Evolutionary conservation across 2,329 filamentous ascomycete species (phyloP), one percentile per base, ranked within the genome.

Genomic region (Stachybotrys chartarum): DNA sequence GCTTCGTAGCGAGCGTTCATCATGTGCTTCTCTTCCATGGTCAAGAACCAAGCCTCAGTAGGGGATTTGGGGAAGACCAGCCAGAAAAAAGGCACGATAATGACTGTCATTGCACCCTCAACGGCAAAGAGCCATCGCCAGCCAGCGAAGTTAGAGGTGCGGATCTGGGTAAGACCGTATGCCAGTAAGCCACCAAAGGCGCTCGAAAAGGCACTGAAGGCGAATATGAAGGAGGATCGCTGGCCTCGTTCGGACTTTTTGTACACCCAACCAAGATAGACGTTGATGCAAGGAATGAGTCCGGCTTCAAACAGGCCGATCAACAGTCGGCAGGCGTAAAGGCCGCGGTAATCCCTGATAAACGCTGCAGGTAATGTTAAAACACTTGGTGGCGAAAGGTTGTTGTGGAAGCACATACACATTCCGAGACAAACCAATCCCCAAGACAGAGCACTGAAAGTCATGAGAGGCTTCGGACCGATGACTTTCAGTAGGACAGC

Each of bases 151-250:
- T 68, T 66, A 18, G 56, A 57, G 7, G 64, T 66, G 7, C 68
- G 63, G 35, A 68, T 68, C 45, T 68, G 66, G 8, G 73, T 72
- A 24, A 74, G 69, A 6, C 67, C 74, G 24, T 68, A 71, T 5
- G 72, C 73, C 10, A 77, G 69, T n/a, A 77, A 63, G n/a, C 74
- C 73, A 4, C 71, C 71, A 55, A 76, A 75, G 7, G 71, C 69
- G 31, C 68, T 70, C 39, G 74, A 69, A 12, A 75, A 60, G 17
- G 71, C 70, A 55, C 72, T 73, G 31, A 70, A 70, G 5, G 68
- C 68, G 50, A 74, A 76, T 35, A 76, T 64, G 44, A 75, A 66
- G 42, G 72, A 69, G 14, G 67, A 63, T 31, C 73, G 49, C 30
- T 60, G 56, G 3, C 57, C 57, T 45, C 57, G 54, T 45, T 61